Base-by-base conservation (phyloP, 2,329 filamentous ascomycete genomes). In the Biscogniauxia marginata region DNA sequence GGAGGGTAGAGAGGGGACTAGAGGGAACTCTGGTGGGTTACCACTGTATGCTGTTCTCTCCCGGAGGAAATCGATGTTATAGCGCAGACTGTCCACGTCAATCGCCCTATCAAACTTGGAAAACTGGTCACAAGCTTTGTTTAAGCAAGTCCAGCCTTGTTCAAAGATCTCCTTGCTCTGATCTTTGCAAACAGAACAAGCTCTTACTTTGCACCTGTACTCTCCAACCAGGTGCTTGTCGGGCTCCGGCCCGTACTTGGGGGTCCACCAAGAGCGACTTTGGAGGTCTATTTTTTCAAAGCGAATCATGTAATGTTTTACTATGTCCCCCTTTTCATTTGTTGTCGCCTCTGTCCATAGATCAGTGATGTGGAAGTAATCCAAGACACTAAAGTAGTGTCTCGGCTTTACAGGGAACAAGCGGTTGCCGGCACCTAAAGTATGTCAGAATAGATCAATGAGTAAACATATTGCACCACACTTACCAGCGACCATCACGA, bases 301-400 rank as follows among this genome's bases (percentile, higher is more conserved):
- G 0, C 88, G 82, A 22, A 88, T 78, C 60, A 84, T 85, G 63
- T 82, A 79, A 0, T 71, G 61, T 1, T 63, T 67, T 5, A 71
- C 60, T 0, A 55, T 34, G 1, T 55, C 39, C 0, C 78, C 76
- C 1, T 69, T 71, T 5, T 69, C 75, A 2, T 63, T 64, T 2
- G 67, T 69, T 1, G 74, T 74, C 57, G 77, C 79, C 63, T 93
- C 89, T 9, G 73, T 76, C 89, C 89, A 93, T 0, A 91, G 75
- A 49, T 87, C 75, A 0, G 86, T 88, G 11, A 89, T 75, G 49
- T 85, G 83, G 67, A 90, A 92, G 69, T 79, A 85, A n/a, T 78
- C 87, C 45, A 92, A 75, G 0, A 91, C 84, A 54, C 81, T 85
- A 64, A 86, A 91, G 0, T 79, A 73, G 55, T 86, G 77, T 0